Evolutionary conservation across 345 rosid genomes (phyloP).

Genomic region (Aquilaria malaccensis): DNA sequence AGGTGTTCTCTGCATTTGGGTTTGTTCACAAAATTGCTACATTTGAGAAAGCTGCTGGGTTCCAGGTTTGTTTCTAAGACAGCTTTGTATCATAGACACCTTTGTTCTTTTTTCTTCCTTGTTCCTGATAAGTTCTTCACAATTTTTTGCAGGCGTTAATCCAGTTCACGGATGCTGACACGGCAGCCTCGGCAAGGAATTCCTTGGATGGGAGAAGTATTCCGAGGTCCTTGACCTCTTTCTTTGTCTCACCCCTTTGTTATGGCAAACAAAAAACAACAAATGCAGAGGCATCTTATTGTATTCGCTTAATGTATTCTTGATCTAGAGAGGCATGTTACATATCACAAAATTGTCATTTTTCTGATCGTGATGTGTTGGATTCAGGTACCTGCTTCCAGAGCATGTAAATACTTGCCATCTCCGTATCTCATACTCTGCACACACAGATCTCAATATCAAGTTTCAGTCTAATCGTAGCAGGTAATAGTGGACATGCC

Average conservation of each 20-base stretch:
- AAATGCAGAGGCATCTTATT: background rate
- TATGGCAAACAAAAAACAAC: too few relatives aligned
- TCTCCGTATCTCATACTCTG: slow-evolving; percentile 90
- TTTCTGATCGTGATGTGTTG: slow-evolving; percentile 8
- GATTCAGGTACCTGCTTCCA: slow-evolving; percentile 79
- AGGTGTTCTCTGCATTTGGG: slow-evolving; percentile 99
- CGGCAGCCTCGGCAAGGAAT: slow-evolving; percentile 77
- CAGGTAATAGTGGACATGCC: slow-evolving; percentile 45
- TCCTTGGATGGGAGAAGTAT: slow-evolving; percentile 97
- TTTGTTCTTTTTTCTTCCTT: slow-evolving; percentile 5
- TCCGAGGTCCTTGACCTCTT: slow-evolving; percentile 42
- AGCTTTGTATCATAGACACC: slow-evolving; percentile 6
- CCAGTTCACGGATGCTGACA: slow-evolving; percentile 84
- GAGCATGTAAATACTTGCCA: slow-evolving; percentile 66
- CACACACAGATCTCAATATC: slow-evolving; percentile 93
- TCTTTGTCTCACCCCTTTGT: background rate
- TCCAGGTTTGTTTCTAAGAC: slow-evolving; percentile 55
- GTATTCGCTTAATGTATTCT: too few relatives aligned
- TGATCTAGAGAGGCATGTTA: too few relatives aligned
- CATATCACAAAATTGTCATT: background rate
- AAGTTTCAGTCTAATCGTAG: slow-evolving; percentile 98
- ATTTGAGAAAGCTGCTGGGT: slow-evolving; percentile 95
- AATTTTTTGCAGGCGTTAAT: slow-evolving; percentile 65
- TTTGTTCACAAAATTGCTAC: slow-evolving; percentile 97
- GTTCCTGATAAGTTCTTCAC: slow-evolving; percentile 12